phyloP scores from a whole-genome alignment of 202 grass and related monocot species.

The Carex arenaria region DNA sequence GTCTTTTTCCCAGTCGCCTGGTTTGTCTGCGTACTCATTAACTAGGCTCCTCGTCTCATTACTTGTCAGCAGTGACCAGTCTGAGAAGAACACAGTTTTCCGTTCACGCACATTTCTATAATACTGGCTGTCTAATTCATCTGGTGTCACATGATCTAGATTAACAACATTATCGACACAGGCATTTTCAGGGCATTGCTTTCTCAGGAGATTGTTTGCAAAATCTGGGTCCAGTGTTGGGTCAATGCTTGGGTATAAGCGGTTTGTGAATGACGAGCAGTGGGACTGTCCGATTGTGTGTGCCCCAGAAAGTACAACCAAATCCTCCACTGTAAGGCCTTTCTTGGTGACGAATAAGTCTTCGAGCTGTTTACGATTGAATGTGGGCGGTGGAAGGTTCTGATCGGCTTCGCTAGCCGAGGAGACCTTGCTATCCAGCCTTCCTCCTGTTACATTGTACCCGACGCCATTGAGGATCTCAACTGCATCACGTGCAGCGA shows the following conservation, averaged over 20 bases:
- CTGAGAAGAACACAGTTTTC: slow-evolving; percentile 28
- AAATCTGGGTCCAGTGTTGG: slow-evolving; percentile 1
- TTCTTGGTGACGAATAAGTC: slow-evolving; percentile 4
- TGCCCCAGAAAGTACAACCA: slow-evolving; percentile 34
- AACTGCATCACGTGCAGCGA: slow-evolving; percentile 41
- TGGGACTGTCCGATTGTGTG: neutral
- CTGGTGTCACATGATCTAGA: neutral
- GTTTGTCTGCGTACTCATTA: neutral
- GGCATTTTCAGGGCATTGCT: neutral
- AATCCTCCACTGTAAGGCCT: slow-evolving; percentile 26
- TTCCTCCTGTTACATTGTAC: slow-evolving; percentile 30
- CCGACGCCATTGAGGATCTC: slow-evolving; percentile 19
- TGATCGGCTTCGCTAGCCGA: neutral
- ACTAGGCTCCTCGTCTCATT: slow-evolving; percentile 6
- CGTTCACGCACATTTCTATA: slow-evolving; percentile 23
- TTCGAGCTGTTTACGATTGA: slow-evolving; percentile 8
- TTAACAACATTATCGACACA: neutral
- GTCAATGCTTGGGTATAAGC: neutral
- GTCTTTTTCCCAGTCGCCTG: no score
- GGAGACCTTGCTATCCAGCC: slow-evolving; percentile 32
- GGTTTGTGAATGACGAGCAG: neutral
- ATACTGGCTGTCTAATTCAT: neutral
- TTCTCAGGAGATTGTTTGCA: no score
- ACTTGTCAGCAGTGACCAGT: slow-evolving; percentile 12
- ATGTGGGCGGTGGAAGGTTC: slow-evolving; percentile 9